Evolutionary conservation across 2,329 filamentous ascomycete species (phyloP), one percentile per base, ranked within the genome.

Genomic region (Aspergillus quadricinctus): DNA sequence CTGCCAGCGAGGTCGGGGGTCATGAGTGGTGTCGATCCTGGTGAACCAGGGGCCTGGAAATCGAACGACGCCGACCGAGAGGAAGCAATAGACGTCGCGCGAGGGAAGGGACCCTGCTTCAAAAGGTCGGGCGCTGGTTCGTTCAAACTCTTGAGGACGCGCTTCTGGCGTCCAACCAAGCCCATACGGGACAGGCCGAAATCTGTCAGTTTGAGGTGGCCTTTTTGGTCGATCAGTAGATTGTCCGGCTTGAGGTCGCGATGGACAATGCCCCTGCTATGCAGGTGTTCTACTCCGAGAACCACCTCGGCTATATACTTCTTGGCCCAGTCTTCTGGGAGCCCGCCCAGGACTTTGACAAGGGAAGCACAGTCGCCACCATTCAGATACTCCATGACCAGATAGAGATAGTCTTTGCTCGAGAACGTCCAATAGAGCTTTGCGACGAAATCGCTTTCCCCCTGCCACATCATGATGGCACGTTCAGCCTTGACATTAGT

Each of bases 391-490:
- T 99, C 94, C 94, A 99, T 99, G 25, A 99, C 94, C 57, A 99
- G 81, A 70, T 97, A 99, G 25, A 99, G 85, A 70, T 97, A 99
- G 69, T 99, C 94, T 70, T 99, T 99, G 81, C 93, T 99, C 3
- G 94, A 96, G 69, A 99, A 99, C 0, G 94, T 99, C 95, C 95
- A 99, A 77, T 97, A 99, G 11, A 99, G 82, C 77, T 99, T 99
- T 27, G 94, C 94, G 56, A 99, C 94, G 72, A 99, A 99, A 58
- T 99, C 94, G 72, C 95, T 99, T 74, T 97, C 92, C 23, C 94
- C 94, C 77, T 99, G 94, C 90, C 94, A 97, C 94, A 99, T 99
- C 94, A 99, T 97, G 70, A 99, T 99, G 23, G 95, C 95, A 63
- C 94, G 85, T 75, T 99, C 94, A 8, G 95, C 94, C 75, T 99